A percentile compares a stretch with the other conserved stretches of the same genome.
These are phyloP conservation scores for thale cress (Arabidopsis thaliana) DNA, from an alignment of 345 rosid species.

Conservation along the genomic window DNA sequence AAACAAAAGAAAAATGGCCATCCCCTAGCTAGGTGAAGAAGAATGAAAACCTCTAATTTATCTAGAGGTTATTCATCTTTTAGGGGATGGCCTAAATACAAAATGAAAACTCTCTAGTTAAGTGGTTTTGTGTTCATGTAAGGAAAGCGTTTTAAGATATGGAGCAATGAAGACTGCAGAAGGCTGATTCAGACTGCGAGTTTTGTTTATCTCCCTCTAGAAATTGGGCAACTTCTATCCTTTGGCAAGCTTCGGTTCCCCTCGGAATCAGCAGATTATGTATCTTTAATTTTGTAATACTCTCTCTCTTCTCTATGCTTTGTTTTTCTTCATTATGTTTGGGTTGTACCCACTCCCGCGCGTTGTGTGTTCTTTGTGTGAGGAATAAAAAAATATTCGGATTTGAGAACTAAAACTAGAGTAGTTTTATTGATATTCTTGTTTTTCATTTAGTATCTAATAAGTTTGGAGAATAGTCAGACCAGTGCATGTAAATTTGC, in stretches of 20 bases:
- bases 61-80: conserved; percentile 20
- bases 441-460: not conserved
- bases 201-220: conserved; percentile 37
- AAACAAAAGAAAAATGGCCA: conserved; percentile 34
- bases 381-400: conserved; percentile 32
- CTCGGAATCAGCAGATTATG: conserved; percentile 53
- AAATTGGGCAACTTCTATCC: conserved; percentile 51
- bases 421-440: not conserved
- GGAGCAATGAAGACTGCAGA: conserved; percentile 51
- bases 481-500: not conserved
- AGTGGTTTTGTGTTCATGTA: conserved; percentile 34
- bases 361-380: conserved; percentile 32
- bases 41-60: conserved; percentile 22
- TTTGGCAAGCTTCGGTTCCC: conserved; percentile 55
- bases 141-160: conserved; percentile 24
- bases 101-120: not conserved
- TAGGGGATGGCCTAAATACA: conserved; percentile 39
- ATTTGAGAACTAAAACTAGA: not conserved
- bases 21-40: conserved; percentile 35
- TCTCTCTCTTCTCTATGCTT: conserved; percentile 20
- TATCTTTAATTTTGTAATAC: conserved; percentile 20
- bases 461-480: conserved; percentile 1
- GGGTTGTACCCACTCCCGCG: conserved; percentile 20
- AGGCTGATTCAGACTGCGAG: conserved; percentile 36
- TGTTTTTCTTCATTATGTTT: conserved; percentile 18